These are phyloP conservation scores for Candida rishiriensis DNA, from an alignment of 805 yeast species.

Conservation along the genomic window DNA sequence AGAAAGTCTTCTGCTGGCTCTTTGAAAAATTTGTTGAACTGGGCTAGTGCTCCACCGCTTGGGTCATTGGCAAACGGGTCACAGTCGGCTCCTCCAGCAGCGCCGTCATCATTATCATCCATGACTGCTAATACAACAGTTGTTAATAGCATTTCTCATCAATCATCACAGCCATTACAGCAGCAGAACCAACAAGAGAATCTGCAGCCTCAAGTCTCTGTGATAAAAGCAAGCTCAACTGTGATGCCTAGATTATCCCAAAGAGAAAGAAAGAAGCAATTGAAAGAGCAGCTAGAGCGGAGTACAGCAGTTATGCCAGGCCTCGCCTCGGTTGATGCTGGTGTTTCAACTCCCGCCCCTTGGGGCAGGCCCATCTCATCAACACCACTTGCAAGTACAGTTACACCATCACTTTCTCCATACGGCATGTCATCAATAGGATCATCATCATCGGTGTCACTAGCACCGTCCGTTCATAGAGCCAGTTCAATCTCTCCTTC, in stretches of 20 bases:
- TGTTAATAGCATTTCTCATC: background rate
- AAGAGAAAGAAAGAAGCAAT: constrained; percentile 49
- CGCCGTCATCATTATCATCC: background rate
- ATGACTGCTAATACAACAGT: background rate
- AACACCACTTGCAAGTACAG: background rate
- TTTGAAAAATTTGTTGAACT: background rate
- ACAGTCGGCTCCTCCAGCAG: constrained; percentile 6
- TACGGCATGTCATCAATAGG: background rate
- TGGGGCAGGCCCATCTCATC: constrained; percentile 3
- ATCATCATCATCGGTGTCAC: background rate
- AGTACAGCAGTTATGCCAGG: background rate
- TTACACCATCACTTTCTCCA: background rate
- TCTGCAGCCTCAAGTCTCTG: constrained; percentile 4
- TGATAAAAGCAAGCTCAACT: constrained; percentile 29
- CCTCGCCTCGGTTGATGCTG: background rate
- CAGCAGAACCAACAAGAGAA: background rate
- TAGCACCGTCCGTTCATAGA: constrained; percentile 7
- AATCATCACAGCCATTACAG: constrained; percentile 7
- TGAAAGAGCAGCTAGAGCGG: constrained; percentile 20
- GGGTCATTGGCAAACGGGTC: background rate
- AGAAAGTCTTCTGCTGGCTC: constrained; percentile 1
- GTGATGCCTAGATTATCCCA: constrained; percentile 49
- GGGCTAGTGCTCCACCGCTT: background rate
- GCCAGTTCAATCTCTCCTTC: constrained; percentile 4
- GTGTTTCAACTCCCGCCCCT: constrained; percentile 1